phyloP scores from a whole-genome alignment of 768 basidiomycete genomes.

The Piloderma croceum region DNA sequence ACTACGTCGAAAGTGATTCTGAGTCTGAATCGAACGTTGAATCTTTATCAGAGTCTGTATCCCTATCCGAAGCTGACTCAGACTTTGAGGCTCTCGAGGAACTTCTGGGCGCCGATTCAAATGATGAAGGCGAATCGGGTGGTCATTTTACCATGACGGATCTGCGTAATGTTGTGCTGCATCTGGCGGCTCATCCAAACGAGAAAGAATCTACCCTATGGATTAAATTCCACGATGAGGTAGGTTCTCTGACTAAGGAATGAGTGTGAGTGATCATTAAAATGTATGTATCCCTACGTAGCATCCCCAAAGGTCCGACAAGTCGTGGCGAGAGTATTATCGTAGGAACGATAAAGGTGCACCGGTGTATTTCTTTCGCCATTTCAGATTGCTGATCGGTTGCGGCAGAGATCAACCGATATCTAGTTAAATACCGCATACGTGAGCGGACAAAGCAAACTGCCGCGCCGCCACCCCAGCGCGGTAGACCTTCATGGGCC shows the following conservation, averaged over 20 bases:
- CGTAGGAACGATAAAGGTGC: slow-evolving; percentile 46
- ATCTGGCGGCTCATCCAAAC: slow-evolving; percentile 43
- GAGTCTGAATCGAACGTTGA: slow-evolving; percentile 3
- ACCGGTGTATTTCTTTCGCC: slow-evolving; percentile 8
- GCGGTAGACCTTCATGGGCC: slow-evolving; percentile 20
- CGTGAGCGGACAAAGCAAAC: slow-evolving; percentile 5
- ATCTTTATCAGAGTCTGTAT: slow-evolving; percentile 8
- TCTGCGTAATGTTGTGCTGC: slow-evolving; percentile 51
- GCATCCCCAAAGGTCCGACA: slow-evolving; percentile 50
- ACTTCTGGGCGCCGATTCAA: slow-evolving; percentile 7
- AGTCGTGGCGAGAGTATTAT: slow-evolving; percentile 60
- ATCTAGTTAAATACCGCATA: slow-evolving; percentile 23
- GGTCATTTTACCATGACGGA: slow-evolving; percentile 57
- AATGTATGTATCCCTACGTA: slow-evolving; percentile 17
- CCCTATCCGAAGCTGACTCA: slow-evolving; percentile 17
- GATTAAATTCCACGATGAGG: slow-evolving; percentile 47
- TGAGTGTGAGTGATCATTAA: background rate
- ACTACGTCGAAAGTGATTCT: slow-evolving; percentile 18
- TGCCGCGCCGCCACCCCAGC: slow-evolving; percentile 11
- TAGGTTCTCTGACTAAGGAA: slow-evolving; percentile 22
- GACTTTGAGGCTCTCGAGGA: slow-evolving; percentile 8
- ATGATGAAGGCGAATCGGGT: slow-evolving; percentile 29
- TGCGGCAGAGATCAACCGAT: slow-evolving; percentile 19
- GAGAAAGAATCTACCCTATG: slow-evolving; percentile 50
- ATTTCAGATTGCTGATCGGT: slow-evolving; percentile 23